phyloP scores from a whole-genome alignment of 148 eudicot genomes.

The Arctostaphylos glauca region DNA sequence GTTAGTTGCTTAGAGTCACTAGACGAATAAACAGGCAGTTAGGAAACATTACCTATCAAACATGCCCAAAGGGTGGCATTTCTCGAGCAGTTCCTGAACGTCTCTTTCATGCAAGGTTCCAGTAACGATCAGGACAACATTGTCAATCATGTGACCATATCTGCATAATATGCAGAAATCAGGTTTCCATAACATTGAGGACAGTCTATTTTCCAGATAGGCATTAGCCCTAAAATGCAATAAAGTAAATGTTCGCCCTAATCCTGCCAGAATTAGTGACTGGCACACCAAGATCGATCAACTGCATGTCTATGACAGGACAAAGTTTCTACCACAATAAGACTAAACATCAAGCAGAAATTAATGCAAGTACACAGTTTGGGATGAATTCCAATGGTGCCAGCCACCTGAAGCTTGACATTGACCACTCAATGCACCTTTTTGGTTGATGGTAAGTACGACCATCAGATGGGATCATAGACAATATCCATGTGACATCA shows the following conservation, averaged over 20 bases:
- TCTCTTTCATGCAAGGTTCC: slow-evolving; percentile 99
- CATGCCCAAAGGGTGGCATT: slow-evolving; percentile 97
- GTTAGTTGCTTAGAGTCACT: no score
- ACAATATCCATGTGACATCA: neutral
- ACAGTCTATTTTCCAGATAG: neutral
- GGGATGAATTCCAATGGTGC: neutral
- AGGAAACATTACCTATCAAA: slow-evolving; percentile 70
- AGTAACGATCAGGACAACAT: slow-evolving; percentile 94
- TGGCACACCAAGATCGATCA: neutral
- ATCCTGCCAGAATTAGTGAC: neutral
- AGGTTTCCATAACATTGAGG: slow-evolving; percentile 4
- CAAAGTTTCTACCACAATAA: neutral
- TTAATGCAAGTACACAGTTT: neutral
- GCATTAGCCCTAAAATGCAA: neutral
- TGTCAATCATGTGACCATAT: slow-evolving; percentile 98
- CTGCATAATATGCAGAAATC: slow-evolving; percentile 32
- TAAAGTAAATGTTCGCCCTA: neutral
- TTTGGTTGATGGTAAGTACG: neutral
- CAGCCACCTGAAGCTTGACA: neutral
- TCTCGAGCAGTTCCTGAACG: slow-evolving; percentile 92
- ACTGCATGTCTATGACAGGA: neutral
- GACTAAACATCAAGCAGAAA: neutral
- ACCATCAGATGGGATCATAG: neutral
- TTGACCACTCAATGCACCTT: neutral
- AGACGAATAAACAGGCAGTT: slow-evolving; percentile 1